Conservation (phyloP, 148 eudicot genomes). For the Rhododendron ovatum region DNA sequence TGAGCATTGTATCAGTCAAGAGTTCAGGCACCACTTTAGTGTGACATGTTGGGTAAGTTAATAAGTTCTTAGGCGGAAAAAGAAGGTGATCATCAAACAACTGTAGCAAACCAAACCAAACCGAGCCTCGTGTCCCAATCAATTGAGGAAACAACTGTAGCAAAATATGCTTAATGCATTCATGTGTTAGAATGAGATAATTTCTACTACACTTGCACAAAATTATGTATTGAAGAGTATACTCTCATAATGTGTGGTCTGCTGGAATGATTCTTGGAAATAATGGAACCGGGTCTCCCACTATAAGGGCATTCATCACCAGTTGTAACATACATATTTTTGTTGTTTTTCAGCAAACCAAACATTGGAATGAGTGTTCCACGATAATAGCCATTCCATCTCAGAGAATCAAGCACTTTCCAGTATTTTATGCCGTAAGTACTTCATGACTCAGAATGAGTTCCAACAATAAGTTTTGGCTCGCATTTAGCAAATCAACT, state of each 20-base stretch:
- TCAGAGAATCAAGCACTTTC: background rate
- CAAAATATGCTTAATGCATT: background rate
- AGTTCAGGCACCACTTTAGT: background rate
- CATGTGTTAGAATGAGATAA: background rate
- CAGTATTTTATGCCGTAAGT: background rate
- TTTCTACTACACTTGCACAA: background rate
- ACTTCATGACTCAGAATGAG: background rate
- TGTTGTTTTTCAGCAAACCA: background rate
- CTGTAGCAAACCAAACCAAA: no score
- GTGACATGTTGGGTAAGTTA: background rate
- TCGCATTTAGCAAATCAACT: background rate
- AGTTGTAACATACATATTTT: background rate
- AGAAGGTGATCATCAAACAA: background rate
- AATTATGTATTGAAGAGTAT: background rate
- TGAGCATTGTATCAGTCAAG: background rate
- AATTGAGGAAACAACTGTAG: no score
- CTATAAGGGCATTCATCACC: background rate
- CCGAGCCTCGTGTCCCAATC: no score
- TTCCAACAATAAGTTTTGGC: background rate
- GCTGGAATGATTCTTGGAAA: background rate
- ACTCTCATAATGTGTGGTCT: background rate
- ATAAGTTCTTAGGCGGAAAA: background rate
- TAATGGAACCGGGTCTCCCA: background rate
- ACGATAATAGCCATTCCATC: background rate
- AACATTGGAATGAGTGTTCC: background rate